Conservation (phyloP, 192 early-diverging fungal genomes). For the Coemansia sp. region DNA sequence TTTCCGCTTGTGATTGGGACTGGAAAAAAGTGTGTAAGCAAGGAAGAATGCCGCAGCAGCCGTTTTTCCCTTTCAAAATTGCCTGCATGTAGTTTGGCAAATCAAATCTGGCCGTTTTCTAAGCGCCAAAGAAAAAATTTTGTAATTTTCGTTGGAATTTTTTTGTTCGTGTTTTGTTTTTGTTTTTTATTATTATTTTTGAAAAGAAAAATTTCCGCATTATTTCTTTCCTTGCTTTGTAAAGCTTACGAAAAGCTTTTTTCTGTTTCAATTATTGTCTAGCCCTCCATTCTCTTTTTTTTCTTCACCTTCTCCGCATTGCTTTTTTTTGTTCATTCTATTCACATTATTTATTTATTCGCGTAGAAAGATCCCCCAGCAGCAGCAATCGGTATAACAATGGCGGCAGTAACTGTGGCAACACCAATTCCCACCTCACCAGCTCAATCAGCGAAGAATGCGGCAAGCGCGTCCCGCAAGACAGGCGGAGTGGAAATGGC, state of each 20-base stretch:
- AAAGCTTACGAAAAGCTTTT: neutral
- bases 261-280: neutral
- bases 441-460: neutral
- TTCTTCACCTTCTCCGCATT: too few species aligned
- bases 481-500: neutral
- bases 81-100: too few species aligned
- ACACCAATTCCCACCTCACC: neutral
- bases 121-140: neutral
- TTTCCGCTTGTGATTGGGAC: too few species aligned
- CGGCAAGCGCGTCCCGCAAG: neutral
- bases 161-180: conserved; percentile 4
- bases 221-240: neutral
- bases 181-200: conserved; percentile 4
- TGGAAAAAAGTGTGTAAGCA: neutral
- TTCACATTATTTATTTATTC: conserved; percentile 1
- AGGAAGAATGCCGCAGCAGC: too few species aligned
- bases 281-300: neutral
- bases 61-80: too few species aligned
- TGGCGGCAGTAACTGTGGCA: conserved; percentile 3
- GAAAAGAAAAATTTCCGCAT: neutral
- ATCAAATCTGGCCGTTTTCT: too few species aligned
- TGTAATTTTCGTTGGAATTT: neutral
- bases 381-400: conserved; percentile 11
- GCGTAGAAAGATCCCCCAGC: neutral
- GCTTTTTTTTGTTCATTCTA: neutral